Conservation (phyloP, 1,284 basidiomycete genomes). For the Leccinum huronense region DNA sequence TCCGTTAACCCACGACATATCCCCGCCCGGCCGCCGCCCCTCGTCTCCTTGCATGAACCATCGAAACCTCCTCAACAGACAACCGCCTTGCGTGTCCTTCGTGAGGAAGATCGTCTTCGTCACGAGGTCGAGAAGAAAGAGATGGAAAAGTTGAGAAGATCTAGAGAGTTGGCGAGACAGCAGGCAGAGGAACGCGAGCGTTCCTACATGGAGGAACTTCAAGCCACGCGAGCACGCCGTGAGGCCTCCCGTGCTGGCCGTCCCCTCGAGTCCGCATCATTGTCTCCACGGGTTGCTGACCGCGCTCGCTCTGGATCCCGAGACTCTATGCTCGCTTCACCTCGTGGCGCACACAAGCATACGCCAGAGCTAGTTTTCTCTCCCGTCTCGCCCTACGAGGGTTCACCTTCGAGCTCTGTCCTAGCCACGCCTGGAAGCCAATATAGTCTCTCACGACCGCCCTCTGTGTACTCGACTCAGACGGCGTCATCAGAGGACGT, state of each 20-base stretch:
- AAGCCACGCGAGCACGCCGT: conserved; percentile 57
- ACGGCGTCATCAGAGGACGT: conserved; percentile 59
- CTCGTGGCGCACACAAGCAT: conserved; percentile 40
- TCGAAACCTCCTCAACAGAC: conserved; percentile 10
- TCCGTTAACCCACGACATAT: conserved; percentile 17
- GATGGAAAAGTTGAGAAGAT: conserved; percentile 54
- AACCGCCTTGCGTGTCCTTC: conserved; percentile 17
- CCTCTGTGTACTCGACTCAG: conserved; percentile 47
- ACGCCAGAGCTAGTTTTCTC: conserved; percentile 42
- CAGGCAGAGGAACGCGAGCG: conserved; percentile 55
- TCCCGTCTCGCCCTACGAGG: conserved; percentile 32
- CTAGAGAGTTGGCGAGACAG: conserved; percentile 56
- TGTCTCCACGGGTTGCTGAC: conserved; percentile 36
- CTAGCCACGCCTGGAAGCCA: conserved; percentile 34
- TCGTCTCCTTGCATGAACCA: conserved; percentile 21
- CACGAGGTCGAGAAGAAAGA: conserved; percentile 48
- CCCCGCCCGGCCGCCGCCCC: conserved; percentile 23
- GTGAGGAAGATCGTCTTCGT: conserved; percentile 49
- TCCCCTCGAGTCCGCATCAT: conserved; percentile 25
- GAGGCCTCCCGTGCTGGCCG: conserved; percentile 55
- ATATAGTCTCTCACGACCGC: conserved; percentile 46
- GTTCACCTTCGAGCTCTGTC: conserved; percentile 51
- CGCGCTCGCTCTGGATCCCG: conserved; percentile 44
- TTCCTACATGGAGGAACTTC: conserved; percentile 58
- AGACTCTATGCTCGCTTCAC: conserved; percentile 33